Percentiles rank a stretch among this genome's conserved stretches.
These are phyloP conservation scores for Cladosporium phlei DNA, from an alignment of 2,329 filamentous ascomycete species.

Conservation along the genomic window DNA sequence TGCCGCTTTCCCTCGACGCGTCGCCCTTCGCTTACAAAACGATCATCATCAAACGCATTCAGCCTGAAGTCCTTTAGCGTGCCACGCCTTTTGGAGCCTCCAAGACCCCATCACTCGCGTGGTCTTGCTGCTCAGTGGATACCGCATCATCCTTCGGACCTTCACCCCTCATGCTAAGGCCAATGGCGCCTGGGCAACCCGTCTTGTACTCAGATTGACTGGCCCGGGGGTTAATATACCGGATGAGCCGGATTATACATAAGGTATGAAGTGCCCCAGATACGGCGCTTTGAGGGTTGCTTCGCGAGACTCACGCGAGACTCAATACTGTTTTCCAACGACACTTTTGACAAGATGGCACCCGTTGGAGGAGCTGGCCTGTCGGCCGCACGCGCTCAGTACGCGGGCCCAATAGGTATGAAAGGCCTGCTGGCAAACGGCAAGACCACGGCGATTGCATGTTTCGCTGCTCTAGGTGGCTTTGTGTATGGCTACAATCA, in stretches of 20 bases:
- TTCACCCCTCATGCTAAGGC: slow-evolving; percentile 13
- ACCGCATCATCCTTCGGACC: background rate
- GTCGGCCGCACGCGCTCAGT: slow-evolving; percentile 21
- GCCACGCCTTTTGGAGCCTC: slow-evolving; percentile 1
- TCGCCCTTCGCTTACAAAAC: too few relatives aligned
- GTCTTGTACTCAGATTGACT: slow-evolving; percentile 7
- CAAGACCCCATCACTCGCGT: slow-evolving; percentile 5
- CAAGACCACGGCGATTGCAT: slow-evolving; percentile 23
- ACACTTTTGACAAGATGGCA: too few relatives aligned
- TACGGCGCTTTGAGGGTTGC: too few relatives aligned
- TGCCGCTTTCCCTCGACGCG: too few relatives aligned
- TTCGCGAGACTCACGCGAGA: too few relatives aligned
- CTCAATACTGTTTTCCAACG: background rate
- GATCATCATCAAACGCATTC: slow-evolving; percentile 6
- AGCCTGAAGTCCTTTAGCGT: slow-evolving; percentile 12
- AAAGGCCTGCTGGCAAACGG: slow-evolving; percentile 23
- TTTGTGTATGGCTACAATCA: slow-evolving; percentile 29
- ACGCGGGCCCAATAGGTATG: slow-evolving; percentile 22
- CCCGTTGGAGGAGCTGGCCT: slow-evolving; percentile 14
- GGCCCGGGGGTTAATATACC: slow-evolving; percentile 6
- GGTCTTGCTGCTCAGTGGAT: slow-evolving; percentile 8
- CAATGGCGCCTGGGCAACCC: slow-evolving; percentile 7
- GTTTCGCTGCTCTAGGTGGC: slow-evolving; percentile 26
- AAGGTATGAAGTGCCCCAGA: too few relatives aligned
- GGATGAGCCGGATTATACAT: slow-evolving; percentile 4